Conservation (phyloP, 768 basidiomycete species). For the Russula griseocarnosa region DNA sequence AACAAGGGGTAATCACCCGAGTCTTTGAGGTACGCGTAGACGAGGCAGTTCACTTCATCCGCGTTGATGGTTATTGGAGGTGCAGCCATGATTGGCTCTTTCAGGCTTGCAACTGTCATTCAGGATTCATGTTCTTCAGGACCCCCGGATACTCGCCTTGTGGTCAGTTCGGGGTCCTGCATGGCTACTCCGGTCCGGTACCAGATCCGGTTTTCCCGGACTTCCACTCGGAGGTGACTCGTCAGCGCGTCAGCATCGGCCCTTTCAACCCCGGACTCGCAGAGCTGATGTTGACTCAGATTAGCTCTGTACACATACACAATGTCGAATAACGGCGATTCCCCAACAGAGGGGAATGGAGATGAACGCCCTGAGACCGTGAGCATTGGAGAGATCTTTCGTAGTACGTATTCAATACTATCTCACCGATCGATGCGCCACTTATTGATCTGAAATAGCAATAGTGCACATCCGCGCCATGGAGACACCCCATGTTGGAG, state of each 20-base stretch:
- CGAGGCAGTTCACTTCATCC: conserved; percentile 81
- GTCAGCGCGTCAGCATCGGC: neutral
- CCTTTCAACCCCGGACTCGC: neutral
- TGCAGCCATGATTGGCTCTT: conserved; percentile 26
- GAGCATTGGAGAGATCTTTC: conserved; percentile 15
- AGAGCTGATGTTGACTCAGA: neutral
- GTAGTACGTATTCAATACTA: conserved; percentile 10
- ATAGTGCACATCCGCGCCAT: conserved; percentile 8
- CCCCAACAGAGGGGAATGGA: neutral
- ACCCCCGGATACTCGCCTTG: conserved; percentile 29
- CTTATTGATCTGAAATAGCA: conserved; percentile 3
- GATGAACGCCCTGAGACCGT: neutral
- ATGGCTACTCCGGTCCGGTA: neutral
- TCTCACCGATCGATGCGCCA: neutral
- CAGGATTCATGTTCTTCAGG: conserved; percentile 4
- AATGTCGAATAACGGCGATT: conserved; percentile 10
- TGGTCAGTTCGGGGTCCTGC: neutral
- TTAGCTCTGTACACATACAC: neutral
- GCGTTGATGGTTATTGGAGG: conserved; percentile 62
- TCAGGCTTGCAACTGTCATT: neutral
- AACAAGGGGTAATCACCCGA: conserved; percentile 50
- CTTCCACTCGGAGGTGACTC: neutral
- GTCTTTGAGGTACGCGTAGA: conserved; percentile 80
- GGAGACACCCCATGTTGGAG: neutral
- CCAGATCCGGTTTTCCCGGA: too few relatives aligned